Evolutionary conservation across 176 grass and related monocot genomes (phyloP), one percentile per base, ranked within the genome.

Genomic region (Carex myosuroides): DNA sequence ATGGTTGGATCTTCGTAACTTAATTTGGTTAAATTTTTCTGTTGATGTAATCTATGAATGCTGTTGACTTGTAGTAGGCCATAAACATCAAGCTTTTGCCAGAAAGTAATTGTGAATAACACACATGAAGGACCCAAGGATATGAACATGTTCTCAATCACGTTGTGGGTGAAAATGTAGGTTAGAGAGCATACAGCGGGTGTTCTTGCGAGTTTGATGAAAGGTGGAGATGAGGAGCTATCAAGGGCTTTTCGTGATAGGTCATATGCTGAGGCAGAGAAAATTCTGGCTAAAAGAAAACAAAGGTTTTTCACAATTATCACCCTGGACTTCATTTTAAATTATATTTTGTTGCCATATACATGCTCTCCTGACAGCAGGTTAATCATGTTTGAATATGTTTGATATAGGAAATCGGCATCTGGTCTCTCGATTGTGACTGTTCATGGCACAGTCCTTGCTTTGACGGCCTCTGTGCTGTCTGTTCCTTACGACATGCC

Each of bases 401-500:
- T 29, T 81, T 29, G 30, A 71, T 73, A 69, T 86, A 98, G 96
- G 88, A 89, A 85, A 64, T 72, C 70, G 35, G 81, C 90, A 67
- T 92, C 88, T 13, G 64, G 87, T 52, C 83, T 86, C 53, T 74
- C 91, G n/a, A 78, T 95, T 84, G 87, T 90, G 67, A 88, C 92
- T 75, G 82, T 89, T 77, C 96, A 98, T 89, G 96, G 96, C 85
- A 86, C 89, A 39, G 93, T 90, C 35, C 96, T 98, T 86, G 88
- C 96, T 88, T 90, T 98, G 91, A 86, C 96, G 6, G 86, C 96
- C 84, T 98, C 93, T 6, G 91, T 95, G 44, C 88, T 98, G 75
- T 98, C 96, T 74, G 91, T 95, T 84, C 92, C 96, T 42, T 98
- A 98, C 42, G 93, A 98, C 80, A 95, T 98, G 96, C 96, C 96